A percentile compares a stretch with the other conserved stretches of the same genome.
These are phyloP conservation scores for Alternaria panax DNA, from an alignment of 2,329 filamentous ascomycete genomes.

Conservation along the genomic window DNA sequence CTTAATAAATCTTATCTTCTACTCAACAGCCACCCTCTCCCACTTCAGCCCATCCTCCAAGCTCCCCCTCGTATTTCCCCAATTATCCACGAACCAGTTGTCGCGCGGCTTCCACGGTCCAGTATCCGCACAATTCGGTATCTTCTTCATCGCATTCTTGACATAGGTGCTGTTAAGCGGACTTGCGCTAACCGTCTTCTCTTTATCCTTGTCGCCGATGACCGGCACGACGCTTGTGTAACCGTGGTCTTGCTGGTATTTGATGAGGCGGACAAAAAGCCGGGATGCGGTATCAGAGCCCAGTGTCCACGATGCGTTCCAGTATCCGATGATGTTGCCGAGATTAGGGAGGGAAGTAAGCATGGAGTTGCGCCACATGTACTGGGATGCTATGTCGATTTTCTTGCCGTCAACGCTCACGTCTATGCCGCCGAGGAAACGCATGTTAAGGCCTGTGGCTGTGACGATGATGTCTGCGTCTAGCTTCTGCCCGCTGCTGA, in stretches of 20 bases:
- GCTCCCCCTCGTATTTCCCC: constrained; percentile 53
- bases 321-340: constrained; percentile 66
- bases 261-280: constrained; percentile 60
- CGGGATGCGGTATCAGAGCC: constrained; percentile 63
- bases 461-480: constrained; percentile 69
- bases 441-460: constrained; percentile 67
- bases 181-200: constrained; percentile 53
- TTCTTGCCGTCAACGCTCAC: constrained; percentile 60
- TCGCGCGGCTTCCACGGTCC: constrained; percentile 55
- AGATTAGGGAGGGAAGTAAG: constrained; percentile 69
- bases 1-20: too few relatives aligned
- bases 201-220: constrained; percentile 48
- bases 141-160: constrained; percentile 45
- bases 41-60: constrained; percentile 53
- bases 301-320: constrained; percentile 68
- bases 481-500: constrained; percentile 58
- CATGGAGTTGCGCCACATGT: constrained; percentile 69
- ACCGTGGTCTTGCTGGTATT: constrained; percentile 57
- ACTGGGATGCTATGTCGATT: constrained; percentile 58
- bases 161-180: constrained; percentile 62
- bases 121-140: constrained; percentile 59
- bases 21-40: constrained; percentile 24
- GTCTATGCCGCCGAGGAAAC: constrained; percentile 62
- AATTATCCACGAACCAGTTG: constrained; percentile 55
- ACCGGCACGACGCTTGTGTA: constrained; percentile 56